Conservation (phyloP, 345 rosid genomes). For the Theobroma cacao region DNA sequence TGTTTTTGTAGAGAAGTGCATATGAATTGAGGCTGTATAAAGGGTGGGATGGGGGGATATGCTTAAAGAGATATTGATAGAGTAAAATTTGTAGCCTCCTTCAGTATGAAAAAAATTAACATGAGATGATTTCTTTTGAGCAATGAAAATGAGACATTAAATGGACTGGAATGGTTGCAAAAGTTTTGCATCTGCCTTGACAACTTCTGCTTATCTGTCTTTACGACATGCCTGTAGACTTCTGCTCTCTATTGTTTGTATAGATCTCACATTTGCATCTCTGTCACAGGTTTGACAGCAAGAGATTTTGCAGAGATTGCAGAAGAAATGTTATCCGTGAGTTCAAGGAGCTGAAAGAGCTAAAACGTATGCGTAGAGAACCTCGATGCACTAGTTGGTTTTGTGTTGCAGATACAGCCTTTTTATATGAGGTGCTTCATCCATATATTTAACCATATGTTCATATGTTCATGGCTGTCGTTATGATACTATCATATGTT, state of each 20-base stretch:
- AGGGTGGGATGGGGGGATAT: background rate
- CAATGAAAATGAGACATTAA: background rate
- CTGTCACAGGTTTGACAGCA: constrained; percentile 81
- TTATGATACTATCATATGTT: background rate
- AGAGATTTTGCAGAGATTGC: constrained; percentile 98
- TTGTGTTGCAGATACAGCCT: constrained; percentile 84
- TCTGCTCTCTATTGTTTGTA: background rate
- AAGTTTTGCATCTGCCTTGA: background rate
- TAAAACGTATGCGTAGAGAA: constrained; percentile 82
- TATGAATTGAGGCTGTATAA: background rate
- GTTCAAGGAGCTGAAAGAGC: constrained; percentile 93
- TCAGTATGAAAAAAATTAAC: background rate
- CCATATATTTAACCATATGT: constrained; percentile 2
- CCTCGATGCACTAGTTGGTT: constrained; percentile 88
- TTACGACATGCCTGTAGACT: background rate
- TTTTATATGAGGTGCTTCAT: constrained; percentile 73
- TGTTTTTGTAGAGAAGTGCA: background rate
- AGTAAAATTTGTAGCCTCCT: background rate
- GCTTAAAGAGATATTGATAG: background rate
- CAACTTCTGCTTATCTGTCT: background rate
- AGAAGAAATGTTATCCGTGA: constrained; percentile 90
- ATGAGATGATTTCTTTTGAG: background rate
- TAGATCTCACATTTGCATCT: constrained; percentile 3
- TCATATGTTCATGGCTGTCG: background rate
- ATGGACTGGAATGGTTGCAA: background rate